These are phyloP conservation scores for Oldenlandia corymbosa DNA, from an alignment of 257 asterid species.

Conservation along the genomic window DNA sequence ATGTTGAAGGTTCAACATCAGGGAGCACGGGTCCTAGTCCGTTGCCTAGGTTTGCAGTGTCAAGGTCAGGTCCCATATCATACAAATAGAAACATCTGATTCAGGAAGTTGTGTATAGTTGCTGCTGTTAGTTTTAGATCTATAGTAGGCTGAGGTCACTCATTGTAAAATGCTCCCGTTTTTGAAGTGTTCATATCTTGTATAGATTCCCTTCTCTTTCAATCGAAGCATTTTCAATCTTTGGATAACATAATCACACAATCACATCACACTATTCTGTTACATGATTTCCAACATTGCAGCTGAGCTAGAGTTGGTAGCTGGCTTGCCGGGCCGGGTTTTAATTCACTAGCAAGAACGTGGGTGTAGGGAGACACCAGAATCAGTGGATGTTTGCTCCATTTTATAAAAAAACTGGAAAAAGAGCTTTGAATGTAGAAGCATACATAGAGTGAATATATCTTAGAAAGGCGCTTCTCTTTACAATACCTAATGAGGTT, in stretches of 20 bases:
- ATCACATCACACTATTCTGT: no score
- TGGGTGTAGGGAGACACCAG: no score
- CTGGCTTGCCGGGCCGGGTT: no score
- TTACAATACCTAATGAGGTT: no score
- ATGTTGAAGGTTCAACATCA: slow-evolving; percentile 75
- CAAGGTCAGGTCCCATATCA: slow-evolving; percentile 90
- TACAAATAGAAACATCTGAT: slow-evolving; percentile 43
- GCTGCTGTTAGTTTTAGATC: slow-evolving; percentile 11
- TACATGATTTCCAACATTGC: no score
- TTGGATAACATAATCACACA: not conserved
- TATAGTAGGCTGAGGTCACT: not conserved
- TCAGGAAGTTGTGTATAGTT: slow-evolving; percentile 32
- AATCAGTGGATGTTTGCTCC: no score
- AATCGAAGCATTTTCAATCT: not conserved
- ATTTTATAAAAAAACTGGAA: no score
- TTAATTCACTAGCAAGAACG: no score
- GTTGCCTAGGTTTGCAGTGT: slow-evolving; percentile 86
- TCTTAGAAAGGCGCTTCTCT: no score
- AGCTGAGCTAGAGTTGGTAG: no score
- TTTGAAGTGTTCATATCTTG: slow-evolving; percentile 5
- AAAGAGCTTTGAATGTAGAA: no score
- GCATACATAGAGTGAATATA: no score
- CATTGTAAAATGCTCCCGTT: slow-evolving; percentile 7
- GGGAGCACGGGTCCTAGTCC: slow-evolving; percentile 87
- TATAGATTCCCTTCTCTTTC: not conserved